phyloP scores from a whole-genome alignment of 2,329 filamentous ascomycete genomes.

The Conoideocrella luteorostrata region DNA sequence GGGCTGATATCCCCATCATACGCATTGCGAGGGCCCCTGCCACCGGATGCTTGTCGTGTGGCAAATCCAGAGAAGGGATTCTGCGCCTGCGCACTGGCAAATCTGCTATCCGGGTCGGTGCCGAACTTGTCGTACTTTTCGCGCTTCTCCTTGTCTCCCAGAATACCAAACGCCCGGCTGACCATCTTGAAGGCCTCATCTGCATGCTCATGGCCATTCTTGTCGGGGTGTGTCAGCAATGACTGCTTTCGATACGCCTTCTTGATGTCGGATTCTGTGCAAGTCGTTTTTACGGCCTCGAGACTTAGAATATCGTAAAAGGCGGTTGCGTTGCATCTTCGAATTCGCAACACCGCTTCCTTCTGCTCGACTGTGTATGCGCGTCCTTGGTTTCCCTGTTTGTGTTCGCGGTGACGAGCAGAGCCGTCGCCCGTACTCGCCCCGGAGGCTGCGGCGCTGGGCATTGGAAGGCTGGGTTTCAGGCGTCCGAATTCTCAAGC shows the following conservation, averaged over 20 bases:
- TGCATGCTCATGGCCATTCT: constrained; percentile 92
- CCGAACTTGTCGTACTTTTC: constrained; percentile 82
- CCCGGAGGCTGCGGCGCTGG: constrained; percentile 48
- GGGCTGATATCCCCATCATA: constrained; percentile 92
- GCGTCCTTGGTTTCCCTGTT: constrained; percentile 69
- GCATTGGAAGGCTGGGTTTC: constrained; percentile 26
- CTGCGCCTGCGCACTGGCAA: constrained; percentile 55
- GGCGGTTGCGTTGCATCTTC: constrained; percentile 73
- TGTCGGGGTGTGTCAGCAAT: constrained; percentile 93
- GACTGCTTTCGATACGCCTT: constrained; percentile 96
- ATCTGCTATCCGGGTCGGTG: constrained; percentile 85
- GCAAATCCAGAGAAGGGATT: constrained; percentile 61
- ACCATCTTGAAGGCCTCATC: constrained; percentile 99
- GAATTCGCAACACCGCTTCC: constrained; percentile 82
- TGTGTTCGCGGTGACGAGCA: constrained; percentile 56
- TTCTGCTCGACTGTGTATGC: constrained; percentile 87
- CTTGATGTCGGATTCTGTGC: constrained; percentile 82
- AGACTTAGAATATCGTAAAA: constrained; percentile 94
- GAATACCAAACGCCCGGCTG: constrained; percentile 82
- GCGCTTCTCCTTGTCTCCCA: constrained; percentile 85
- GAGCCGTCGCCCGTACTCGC: constrained; percentile 39
- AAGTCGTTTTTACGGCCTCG: constrained; percentile 55
- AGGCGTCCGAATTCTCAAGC: too few relatives aligned
- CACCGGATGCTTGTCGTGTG: constrained; percentile 33
- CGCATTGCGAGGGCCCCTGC: constrained; percentile 49